Conservation (phyloP, 495 filamentous ascomycete genomes). For the Articulospora tetracladia region DNA sequence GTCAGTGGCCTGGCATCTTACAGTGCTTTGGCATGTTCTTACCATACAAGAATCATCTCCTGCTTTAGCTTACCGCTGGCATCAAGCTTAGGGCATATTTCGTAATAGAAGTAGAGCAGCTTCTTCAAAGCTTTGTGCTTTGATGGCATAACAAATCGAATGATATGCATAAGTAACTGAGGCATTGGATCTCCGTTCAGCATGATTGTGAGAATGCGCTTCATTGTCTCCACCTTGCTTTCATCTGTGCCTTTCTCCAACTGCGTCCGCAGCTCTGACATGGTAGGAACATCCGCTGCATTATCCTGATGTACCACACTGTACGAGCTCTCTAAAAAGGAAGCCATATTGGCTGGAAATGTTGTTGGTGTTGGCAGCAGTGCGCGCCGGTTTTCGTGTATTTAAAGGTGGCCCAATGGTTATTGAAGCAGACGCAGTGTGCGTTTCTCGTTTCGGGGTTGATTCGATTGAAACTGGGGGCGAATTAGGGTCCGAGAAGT, state of each 20-base stretch:
- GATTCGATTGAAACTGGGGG: conserved; percentile 8
- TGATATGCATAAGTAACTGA: conserved; percentile 97
- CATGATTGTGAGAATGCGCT: conserved; percentile 93
- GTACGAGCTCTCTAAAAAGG: conserved; percentile 89
- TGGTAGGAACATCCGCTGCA: conserved; percentile 81
- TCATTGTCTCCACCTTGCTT: conserved; percentile 97
- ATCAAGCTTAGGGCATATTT: conserved; percentile 96
- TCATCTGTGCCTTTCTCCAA: conserved; percentile 98
- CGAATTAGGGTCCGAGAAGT: not conserved
- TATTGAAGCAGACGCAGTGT: conserved; percentile 12
- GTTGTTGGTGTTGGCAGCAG: conserved; percentile 2
- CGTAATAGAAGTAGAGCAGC: conserved; percentile 97
- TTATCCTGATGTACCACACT: conserved; percentile 96
- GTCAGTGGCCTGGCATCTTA: not conserved
- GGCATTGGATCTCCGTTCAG: conserved; percentile 97
- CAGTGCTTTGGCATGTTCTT: conserved; percentile 15
- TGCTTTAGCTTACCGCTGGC: conserved; percentile 90
- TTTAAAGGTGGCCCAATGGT: conserved; percentile 5
- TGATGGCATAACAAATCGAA: conserved; percentile 98
- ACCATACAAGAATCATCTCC: conserved; percentile 99
- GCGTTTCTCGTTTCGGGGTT: conserved; percentile 2
- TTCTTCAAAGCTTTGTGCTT: conserved; percentile 97
- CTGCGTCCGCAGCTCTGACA: conserved; percentile 88
- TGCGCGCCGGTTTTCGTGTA: conserved; percentile 16
- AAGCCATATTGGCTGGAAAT: conserved; percentile 68